Evolutionary conservation across 2,329 filamentous ascomycete species (phyloP).

Genomic region (Hymenotorrendiella dingleyae): DNA sequence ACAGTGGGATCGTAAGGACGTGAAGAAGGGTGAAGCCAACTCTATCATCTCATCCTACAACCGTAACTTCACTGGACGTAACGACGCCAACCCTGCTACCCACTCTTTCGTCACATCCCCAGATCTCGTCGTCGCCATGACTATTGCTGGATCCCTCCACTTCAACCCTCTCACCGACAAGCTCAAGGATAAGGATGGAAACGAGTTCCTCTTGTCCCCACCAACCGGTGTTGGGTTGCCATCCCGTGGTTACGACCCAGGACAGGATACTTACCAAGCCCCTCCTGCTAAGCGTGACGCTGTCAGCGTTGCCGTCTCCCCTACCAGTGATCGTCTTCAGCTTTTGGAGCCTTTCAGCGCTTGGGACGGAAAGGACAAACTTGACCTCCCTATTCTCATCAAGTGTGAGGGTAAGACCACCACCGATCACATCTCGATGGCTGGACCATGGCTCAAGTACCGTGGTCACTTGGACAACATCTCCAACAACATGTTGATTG

Average conservation of each 20-base stretch:
- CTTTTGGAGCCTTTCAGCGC: conserved; percentile 76
- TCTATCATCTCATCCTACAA: conserved; percentile 99
- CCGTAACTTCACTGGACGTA: conserved; percentile 98
- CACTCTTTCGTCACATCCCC: conserved; percentile 91
- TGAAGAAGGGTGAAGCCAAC: conserved; percentile 93
- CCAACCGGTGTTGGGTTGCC: conserved; percentile 82
- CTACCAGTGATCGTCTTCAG: conserved; percentile 89
- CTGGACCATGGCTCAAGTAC: conserved; percentile 96
- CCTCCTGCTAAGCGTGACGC: conserved; percentile 72
- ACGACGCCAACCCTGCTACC: conserved; percentile 91
- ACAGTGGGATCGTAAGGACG: conserved; percentile 91
- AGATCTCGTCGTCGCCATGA: conserved; percentile 81
- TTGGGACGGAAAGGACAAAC: conserved; percentile 90
- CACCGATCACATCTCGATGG: conserved; percentile 96
- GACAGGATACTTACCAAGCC: conserved; percentile 91
- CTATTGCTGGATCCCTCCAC: conserved; percentile 74
- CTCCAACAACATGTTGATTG: conserved; percentile 99
- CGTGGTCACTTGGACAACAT: conserved; percentile 99
- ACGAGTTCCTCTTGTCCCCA: conserved; percentile 82
- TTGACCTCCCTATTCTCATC: conserved; percentile 84
- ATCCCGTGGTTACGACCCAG: conserved; percentile 76
- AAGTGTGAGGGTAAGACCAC: conserved; percentile 96
- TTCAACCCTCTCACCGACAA: conserved; percentile 95
- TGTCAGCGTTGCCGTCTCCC: conserved; percentile 77
- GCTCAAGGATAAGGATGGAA: conserved; percentile 91